Percentiles rank a stretch among this genome's conserved stretches.
These are phyloP conservation scores for Phytophthora vignae DNA, from an alignment of 352 stramenopile genomes.

Conservation along the genomic window DNA sequence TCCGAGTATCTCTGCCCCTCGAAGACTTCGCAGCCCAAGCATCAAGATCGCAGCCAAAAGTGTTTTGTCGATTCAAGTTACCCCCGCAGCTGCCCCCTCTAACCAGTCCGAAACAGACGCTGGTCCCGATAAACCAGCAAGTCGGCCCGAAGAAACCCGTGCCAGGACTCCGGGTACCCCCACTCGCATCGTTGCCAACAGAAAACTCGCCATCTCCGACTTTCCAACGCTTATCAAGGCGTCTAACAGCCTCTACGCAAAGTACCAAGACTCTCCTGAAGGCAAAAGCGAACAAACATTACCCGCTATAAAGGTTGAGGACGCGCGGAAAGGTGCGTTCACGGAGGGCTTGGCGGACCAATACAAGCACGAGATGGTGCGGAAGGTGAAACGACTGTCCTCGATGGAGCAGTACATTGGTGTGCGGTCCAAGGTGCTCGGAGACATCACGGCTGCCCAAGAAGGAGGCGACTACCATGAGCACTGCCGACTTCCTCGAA, in stretches of 20 bases:
- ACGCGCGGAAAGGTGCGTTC: slow-evolving; percentile 63
- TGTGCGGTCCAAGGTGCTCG: slow-evolving; percentile 56
- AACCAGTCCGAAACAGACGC: slow-evolving; percentile 32
- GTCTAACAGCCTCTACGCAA: slow-evolving; percentile 47
- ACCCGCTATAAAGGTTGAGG: slow-evolving; percentile 51
- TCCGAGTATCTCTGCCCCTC: slow-evolving; percentile 14
- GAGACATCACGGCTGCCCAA: slow-evolving; percentile 44
- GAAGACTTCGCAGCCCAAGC: slow-evolving; percentile 34
- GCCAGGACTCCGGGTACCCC: not conserved
- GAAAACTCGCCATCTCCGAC: slow-evolving; percentile 50
- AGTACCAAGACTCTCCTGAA: slow-evolving; percentile 38
- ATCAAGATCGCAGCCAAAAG: slow-evolving; percentile 49
- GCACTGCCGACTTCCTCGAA: slow-evolving; percentile 46
- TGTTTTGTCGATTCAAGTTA: slow-evolving; percentile 37
- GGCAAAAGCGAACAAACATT: slow-evolving; percentile 22
- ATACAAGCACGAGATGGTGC: slow-evolving; percentile 71
- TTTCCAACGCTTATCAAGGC: slow-evolving; percentile 42
- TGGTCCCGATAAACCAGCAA: slow-evolving; percentile 4
- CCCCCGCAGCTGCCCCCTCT: not conserved
- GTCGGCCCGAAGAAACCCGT: slow-evolving; percentile 3
- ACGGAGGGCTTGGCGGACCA: slow-evolving; percentile 52
- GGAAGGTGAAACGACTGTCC: slow-evolving; percentile 55
- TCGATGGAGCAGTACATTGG: slow-evolving; percentile 69
- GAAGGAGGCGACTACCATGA: slow-evolving; percentile 29
- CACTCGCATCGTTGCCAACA: slow-evolving; percentile 1